Evolutionary conservation across 192 early-diverging fungal genomes (phyloP), one percentile per base, ranked within the genome.

Genomic region (Podila clonocystis): DNA sequence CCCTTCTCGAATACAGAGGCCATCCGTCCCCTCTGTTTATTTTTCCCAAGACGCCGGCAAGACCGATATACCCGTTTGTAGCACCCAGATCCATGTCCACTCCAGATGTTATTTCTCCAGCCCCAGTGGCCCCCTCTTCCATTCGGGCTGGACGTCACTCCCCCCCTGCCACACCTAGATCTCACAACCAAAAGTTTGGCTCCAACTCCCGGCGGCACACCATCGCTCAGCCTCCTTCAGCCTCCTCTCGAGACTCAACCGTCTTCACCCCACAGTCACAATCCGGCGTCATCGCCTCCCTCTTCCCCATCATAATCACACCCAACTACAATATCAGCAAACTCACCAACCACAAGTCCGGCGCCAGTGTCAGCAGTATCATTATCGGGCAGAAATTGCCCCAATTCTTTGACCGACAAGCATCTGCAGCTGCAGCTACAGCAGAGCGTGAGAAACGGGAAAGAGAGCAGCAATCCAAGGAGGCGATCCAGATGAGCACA

Each of bases 241-340:
- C 5, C 24, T 55, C 52, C n/a, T 55, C 52, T 55, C 24, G 24
- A 26, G 52, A 55, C 20, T 55, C 52, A 5, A 55, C 20, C 5
- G 52, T 55, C 52, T 55, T 55, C 12, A 55, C n/a, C 6, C 52
- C 52, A 24, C 24, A 6, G 0, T 22, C 17, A 5, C 50, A 55
- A 26, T 55, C 52, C 52, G 52, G 52, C 52, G 20, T 55, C 52
- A 55, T 55, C 12, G 52, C 52, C 52, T 55, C 52, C 20, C 52
- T 55, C 52, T 55, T 55, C 52, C 52, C 52, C 52, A 55, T 55
- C 52, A 55, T 55, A 0, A 55, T 55, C 52, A 55, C 52, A 9
- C 52, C 52, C 20, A 55, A 55, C 52, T 22, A 24, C 52, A 55
- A 55, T 22, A 52, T n/a, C 50, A 55, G 26, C 22, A 55, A 55